Percentiles rank a stretch among this genome's conserved stretches.
Evolutionary conservation across 2,329 filamentous ascomycete species (phyloP).

Genomic region (Diaporthe amygdali): DNA sequence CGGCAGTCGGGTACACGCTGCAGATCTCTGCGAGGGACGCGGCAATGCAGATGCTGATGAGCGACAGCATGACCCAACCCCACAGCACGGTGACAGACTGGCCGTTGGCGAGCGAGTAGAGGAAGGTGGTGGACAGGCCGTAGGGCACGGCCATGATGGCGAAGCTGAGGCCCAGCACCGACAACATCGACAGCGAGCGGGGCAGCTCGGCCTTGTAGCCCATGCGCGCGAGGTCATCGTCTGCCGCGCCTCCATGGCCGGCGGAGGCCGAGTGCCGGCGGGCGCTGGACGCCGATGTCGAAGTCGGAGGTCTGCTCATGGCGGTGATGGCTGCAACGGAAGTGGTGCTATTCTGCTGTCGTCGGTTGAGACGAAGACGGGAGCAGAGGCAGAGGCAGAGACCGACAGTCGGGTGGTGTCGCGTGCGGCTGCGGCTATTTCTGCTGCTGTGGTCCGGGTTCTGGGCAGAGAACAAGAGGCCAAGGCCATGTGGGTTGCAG

Average conservation of each 20-base stretch:
- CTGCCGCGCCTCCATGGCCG: slow-evolving; percentile 42
- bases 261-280: background rate
- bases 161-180: slow-evolving; percentile 71
- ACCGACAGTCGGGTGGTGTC: background rate
- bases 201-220: slow-evolving; percentile 72
- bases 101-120: slow-evolving; percentile 71
- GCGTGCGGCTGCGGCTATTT: background rate
- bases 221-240: slow-evolving; percentile 68
- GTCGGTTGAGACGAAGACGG: no score
- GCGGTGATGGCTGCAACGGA: background rate
- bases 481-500: slow-evolving; percentile 3
- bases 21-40: slow-evolving; percentile 73
- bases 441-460: background rate
- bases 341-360: background rate
- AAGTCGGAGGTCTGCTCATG: slow-evolving; percentile 17
- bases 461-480: background rate
- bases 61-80: slow-evolving; percentile 71
- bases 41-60: slow-evolving; percentile 68
- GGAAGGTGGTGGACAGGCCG: slow-evolving; percentile 71
- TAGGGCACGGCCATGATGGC: slow-evolving; percentile 78
- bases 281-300: slow-evolving; percentile 9
- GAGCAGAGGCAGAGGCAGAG: background rate
- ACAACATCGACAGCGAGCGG: slow-evolving; percentile 69
- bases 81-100: slow-evolving; percentile 73
- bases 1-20: slow-evolving; percentile 71